Conservation (phyloP, 2,329 filamentous ascomycete species). For the Phaeophleospora eucalypticola region DNA sequence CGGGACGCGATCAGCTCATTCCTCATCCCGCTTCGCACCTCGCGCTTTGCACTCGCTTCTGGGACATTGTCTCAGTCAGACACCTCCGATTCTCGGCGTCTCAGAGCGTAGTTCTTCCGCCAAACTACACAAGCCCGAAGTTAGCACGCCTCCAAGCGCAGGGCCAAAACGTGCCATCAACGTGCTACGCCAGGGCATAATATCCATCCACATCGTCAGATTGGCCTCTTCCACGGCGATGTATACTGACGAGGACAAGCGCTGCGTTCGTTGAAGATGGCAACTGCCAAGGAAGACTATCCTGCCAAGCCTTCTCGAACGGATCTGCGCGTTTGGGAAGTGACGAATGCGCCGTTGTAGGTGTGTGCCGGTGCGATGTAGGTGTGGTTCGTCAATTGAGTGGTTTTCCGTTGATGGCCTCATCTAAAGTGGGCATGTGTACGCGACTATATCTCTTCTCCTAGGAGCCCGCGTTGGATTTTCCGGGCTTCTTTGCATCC, state of each 20-base stretch:
- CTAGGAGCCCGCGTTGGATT: no score
- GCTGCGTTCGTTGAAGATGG: not conserved
- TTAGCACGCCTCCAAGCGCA: not conserved
- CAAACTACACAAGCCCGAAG: not conserved
- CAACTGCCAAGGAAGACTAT: not conserved
- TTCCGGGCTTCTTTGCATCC: no score
- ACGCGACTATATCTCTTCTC: no score
- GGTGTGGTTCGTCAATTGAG: no score
- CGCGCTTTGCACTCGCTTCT: not conserved
- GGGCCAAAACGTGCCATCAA: not conserved
- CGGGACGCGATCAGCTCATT: not conserved
- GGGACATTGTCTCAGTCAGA: not conserved
- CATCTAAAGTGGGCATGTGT: no score
- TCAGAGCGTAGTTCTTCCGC: not conserved
- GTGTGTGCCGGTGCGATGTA: no score
- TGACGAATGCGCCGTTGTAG: no score
- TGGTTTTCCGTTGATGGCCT: no score
- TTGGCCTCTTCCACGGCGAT: not conserved
- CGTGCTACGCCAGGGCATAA: not conserved
- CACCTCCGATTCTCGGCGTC: not conserved
- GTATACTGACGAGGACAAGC: not conserved
- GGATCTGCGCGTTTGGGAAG: no score
- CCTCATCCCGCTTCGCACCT: no score
- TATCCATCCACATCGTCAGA: not conserved
- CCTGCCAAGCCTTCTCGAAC: no score